Evolutionary conservation across 2,329 filamentous ascomycete genomes (phyloP).

Genomic region (Rhynchosporium secalis): DNA sequence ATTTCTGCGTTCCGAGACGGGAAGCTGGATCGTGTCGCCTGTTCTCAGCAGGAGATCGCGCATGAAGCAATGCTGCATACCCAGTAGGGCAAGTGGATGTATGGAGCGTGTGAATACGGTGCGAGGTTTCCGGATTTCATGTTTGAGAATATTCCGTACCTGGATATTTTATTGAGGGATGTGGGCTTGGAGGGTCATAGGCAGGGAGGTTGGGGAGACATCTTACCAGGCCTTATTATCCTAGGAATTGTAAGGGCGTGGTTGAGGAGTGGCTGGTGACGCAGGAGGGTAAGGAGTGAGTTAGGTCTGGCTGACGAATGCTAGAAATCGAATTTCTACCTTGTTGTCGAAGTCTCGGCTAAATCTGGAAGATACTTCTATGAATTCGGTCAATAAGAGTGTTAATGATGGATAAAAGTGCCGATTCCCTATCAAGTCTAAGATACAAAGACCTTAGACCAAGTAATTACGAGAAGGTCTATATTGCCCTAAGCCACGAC

Average conservation of each 20-base stretch:
- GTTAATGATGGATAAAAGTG: too few species aligned
- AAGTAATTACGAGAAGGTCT: too few species aligned
- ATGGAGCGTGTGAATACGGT: constrained; percentile 61
- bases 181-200: constrained; percentile 58
- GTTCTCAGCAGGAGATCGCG: constrained; percentile 41
- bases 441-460: too few species aligned
- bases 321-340: too few species aligned
- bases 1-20: constrained; percentile 63
- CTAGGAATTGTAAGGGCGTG: constrained; percentile 48
- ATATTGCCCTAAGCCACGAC: too few species aligned
- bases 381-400: too few species aligned
- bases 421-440: too few species aligned
- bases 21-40: constrained; percentile 41
- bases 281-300: constrained; percentile 1
- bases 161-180: constrained; percentile 68
- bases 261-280: constrained; percentile 44
- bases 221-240: constrained; percentile 47
- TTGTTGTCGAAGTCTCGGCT: too few species aligned
- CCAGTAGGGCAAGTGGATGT: constrained; percentile 70
- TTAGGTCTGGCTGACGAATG: not conserved
- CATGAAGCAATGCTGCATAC: constrained; percentile 63
- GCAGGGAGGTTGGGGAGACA: constrained; percentile 50
- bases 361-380: too few species aligned
- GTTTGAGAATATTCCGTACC: constrained; percentile 73
- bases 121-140: constrained; percentile 66